Evolutionary conservation across 192 early-diverging fungal genomes (phyloP), one percentile per base, ranked within the genome.

Genomic region (Phycomyces nitens): DNA sequence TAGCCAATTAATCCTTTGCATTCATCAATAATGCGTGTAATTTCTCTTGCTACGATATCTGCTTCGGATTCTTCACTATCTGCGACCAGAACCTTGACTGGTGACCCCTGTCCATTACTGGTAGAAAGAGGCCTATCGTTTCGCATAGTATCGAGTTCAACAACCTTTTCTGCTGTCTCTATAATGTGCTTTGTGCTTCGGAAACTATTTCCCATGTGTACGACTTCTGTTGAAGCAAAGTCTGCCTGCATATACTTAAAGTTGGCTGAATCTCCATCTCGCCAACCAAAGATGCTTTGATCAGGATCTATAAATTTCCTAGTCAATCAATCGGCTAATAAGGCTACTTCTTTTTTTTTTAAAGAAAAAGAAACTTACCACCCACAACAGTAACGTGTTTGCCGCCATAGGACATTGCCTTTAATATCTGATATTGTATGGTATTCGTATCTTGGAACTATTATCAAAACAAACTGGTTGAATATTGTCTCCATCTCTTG

Each of bases 361-460:
- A 58, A 18, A 20, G 7, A 4, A n/a, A n/a, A n/a, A n/a, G n/a
- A n/a, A n/a, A n/a, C 27, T 59, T 59, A 67, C 65, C 65, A 23
- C 70, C 70, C 2, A 71, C 70, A 5, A 71, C 50, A 11, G 70
- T 71, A 40, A 71, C 20, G 5, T 61, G 58, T 12, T 54, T 12
- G 14, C 39, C 34, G 11, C 47, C 18, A 24, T 38, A 6, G 0
- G 52, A 53, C 41, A 71, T 39, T 5, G 58, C 24, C 23, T 65
- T 57, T 1, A 71, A 21, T 51, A 71, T 24, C 8, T 64, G 26
- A 29, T 71, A 71, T 53, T 71, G 70, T 21, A 65, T 29, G 27
- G 50, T 12, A 50, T 64, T 71, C n/a, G 70, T 71, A 20, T 71
- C 70, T 58, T 71, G 70, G 41, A 65, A 71, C 70, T 71, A 38